Evolutionary conservation across 768 basidiomycete genomes (phyloP), one percentile per base, ranked within the genome.

Genomic region (Phlegmacium glaucopus): DNA sequence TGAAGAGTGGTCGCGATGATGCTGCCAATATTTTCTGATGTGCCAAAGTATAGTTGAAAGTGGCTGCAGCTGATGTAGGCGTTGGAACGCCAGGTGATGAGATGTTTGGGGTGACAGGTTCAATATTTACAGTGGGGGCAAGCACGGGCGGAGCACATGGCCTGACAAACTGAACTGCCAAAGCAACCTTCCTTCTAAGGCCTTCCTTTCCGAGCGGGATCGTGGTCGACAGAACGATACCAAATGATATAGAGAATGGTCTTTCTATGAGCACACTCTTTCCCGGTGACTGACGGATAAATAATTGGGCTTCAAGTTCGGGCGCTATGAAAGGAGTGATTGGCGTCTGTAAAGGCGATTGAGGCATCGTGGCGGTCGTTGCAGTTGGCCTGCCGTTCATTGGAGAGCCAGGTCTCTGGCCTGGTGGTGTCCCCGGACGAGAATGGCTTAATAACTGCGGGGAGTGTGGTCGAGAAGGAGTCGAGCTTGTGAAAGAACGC

Each of bases 151-250:
- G 51, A 9, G 62, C 71, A 12, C 71, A 69, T 15, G 75, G 72
- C 37, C 76, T 73, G 11, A 87, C 64, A 55, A 87, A 85, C 55
- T 92, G 90, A 6, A 90, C 72, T 13, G 75, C 84, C 22, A 90
- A 63, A 10, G 65, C 63, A 22, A 84, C 53, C 6, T 69, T 59
- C 17, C 82, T 74, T 39, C 69, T 68, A 18, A 56, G 49, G 44
- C 56, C 39, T 27, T 55, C 60, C 28, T 57, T 60, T 17, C 62
- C 62, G 28, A 67, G 50, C 4, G 72, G 72, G n/a, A 77, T 56
- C 6, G 64, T 53, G 8, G 76, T 74, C 4, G 79, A 73, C 22
- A 85, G 59, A 17, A 75, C 72, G 11, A 90, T 65, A 3, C 75
- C 69, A 41, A 83, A 77, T 9, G 64, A 58, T 38, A 90, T 68